Base-by-base conservation (phyloP, 805 yeast genomes). In the Kluyveromyces aestuarii region DNA sequence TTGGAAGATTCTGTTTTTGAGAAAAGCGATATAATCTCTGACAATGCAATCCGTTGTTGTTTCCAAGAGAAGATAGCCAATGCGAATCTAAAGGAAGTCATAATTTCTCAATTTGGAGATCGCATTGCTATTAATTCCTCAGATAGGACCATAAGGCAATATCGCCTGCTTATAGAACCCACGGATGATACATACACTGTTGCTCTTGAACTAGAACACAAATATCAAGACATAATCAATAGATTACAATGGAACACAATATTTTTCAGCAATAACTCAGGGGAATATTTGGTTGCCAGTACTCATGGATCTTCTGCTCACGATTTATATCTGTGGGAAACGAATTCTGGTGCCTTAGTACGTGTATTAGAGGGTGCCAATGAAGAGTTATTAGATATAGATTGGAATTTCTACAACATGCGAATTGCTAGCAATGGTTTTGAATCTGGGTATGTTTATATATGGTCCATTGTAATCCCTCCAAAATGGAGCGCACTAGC, bases 401-500 rank as follows among this genome's bases (percentile, higher is more conserved):
- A 83, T 57, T 90, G 96, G 96, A 87, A 90, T 63, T 81, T 79
- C 50, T 71, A 79, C 45, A 73, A 79, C 47, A 87, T 96, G 64
- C 70, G 77, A 52, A 80, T 91, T 35, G 84, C 84, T 9, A 84
- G 95, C 16, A 85, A 87, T 27, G 96, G 97, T 0, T 69, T 87
- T 48, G 98, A 90, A 59, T 73, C 86, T 33, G 97, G 97, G 1
- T 72, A 80, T 37, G 76, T 90, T 1, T 89, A 86, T 60, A 62
- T 85, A 39, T 91, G 97, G 96, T 77, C 84, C 45, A 76, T 87
- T 9, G 77, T 77, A 38, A 79, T 86, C 18, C 95, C 96, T 0
- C 96, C 89, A 58, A 85, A 87, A 67, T 90, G 98, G 98, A 84
- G 95, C 64, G 95, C 97, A 1, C 71, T 90, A 57, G 97, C 97